phyloP scores from a whole-genome alignment of 202 grass and related monocot species.

The Musa balbisiana region DNA sequence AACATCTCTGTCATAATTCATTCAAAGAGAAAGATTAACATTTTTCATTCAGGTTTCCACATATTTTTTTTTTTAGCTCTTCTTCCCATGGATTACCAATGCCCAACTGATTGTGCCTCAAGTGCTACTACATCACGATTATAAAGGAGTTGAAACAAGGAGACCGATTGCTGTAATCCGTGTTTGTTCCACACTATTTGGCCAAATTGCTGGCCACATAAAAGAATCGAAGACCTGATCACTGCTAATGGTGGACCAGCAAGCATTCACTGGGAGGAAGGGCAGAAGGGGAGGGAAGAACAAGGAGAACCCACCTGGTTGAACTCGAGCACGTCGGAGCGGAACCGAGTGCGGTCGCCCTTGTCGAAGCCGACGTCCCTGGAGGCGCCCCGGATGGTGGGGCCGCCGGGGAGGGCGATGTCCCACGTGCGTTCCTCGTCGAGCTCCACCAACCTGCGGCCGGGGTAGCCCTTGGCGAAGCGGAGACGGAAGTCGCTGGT shows the following conservation, averaged over 20 bases:
- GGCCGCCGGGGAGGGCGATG: slow-evolving; percentile 45
- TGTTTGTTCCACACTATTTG: too few relatives aligned
- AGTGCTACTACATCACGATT: too few relatives aligned
- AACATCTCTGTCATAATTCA: too few relatives aligned
- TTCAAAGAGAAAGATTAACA: too few relatives aligned
- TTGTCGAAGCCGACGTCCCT: slow-evolving; percentile 74
- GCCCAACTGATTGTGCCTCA: too few relatives aligned
- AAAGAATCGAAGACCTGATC: neutral
- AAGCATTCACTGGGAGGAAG: neutral
- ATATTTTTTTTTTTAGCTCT: too few relatives aligned
- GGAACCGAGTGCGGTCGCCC: slow-evolving; percentile 79
- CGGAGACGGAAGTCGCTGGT: slow-evolving; percentile 71
- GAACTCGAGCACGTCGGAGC: slow-evolving; percentile 89
- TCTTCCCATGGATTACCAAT: too few relatives aligned
- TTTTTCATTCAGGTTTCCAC: too few relatives aligned
- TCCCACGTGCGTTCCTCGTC: slow-evolving; percentile 43
- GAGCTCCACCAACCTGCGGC: slow-evolving; percentile 48
- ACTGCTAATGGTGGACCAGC: too few relatives aligned
- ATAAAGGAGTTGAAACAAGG: too few relatives aligned
- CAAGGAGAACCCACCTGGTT: slow-evolving; percentile 44
- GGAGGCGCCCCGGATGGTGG: slow-evolving; percentile 41
- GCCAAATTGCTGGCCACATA: too few relatives aligned
- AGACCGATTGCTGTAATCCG: too few relatives aligned
- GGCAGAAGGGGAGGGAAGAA: neutral
- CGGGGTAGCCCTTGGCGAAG: slow-evolving; percentile 48